Base-by-base conservation (phyloP, 192 early-diverging fungal species). In the Coemansia sp. region DNA sequence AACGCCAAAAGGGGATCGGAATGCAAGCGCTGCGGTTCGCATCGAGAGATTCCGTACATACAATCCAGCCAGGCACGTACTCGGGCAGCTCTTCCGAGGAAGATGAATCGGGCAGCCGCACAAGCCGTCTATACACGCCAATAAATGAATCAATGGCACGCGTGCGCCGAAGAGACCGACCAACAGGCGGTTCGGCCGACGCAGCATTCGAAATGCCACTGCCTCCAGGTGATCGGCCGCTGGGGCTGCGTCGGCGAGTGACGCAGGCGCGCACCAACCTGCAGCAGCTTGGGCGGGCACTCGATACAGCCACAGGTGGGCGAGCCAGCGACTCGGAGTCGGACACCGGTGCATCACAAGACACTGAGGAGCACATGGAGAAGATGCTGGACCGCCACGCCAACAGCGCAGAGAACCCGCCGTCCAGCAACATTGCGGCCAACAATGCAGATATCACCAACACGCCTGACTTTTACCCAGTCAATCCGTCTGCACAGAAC, bases 381-480 rank as follows among this genome's bases (percentile, higher is more conserved):
- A 37, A 63, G 28, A 61, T 72, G 53, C 56, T 81, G 48, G 70
- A 81, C 49, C 56, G 51, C 52, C 73, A 72, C 7, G 58, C 58
- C 46, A 81, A 81, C 62, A 65, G 57, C 23, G 65, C 68, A 0
- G 62, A 62, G 16, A 57, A 65, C 2, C 66, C 79, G 52, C 70
- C 67, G 40, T 63, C 65, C 2, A 70, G 58, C 59, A 81, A 76
- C 60, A 72, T 70, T 48, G 79, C 66, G 1, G 79, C 79, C 3
- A 81, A 81, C 63, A 81, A 81, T 63, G 72, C 72, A 0, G 74
- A 73, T 6, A 81, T 76, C 31, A 61, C 74, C 5, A 71, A 59
- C 28, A 51, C 59, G 25, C 66, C 67, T 34, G 63, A 71, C 59
- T 76, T 81, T 46, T 76, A 81, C 42, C 74, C 79, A 1, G 26